These are phyloP conservation scores for Pseudonectria foliicola DNA, from an alignment of 2,329 filamentous ascomycete species.

Conservation along the genomic window DNA sequence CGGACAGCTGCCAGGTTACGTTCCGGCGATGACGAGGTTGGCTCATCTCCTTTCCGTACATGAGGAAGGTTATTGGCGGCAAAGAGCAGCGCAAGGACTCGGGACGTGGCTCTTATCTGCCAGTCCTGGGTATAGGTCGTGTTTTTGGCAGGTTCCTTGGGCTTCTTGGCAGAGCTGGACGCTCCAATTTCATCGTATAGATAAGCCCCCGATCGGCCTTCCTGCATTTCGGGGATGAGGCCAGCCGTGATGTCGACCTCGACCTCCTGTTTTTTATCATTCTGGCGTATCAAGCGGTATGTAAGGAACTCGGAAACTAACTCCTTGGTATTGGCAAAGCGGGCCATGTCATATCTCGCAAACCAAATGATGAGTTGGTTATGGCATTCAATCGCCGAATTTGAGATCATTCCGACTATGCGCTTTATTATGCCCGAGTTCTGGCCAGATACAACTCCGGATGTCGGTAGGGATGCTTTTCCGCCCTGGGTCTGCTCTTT, in stretches of 20 bases:
- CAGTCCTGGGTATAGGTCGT: conserved; percentile 74
- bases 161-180: conserved; percentile 43
- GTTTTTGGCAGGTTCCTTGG: conserved; percentile 47
- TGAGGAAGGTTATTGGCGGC: conserved; percentile 62
- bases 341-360: conserved; percentile 57
- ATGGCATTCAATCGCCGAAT: conserved; percentile 68
- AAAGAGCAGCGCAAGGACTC: conserved; percentile 74
- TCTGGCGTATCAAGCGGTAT: conserved; percentile 67
- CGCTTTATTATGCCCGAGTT: conserved; percentile 83
- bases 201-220: conserved; percentile 59
- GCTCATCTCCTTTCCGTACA: conserved; percentile 27
- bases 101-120: conserved; percentile 77
- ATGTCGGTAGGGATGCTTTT: conserved; percentile 19
- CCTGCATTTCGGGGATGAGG: conserved; percentile 66
- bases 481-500: conserved; percentile 14
- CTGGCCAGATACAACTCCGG: conserved; percentile 49
- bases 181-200: conserved; percentile 69
- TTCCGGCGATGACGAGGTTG: conserved; percentile 15
- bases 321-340: conserved; percentile 69
- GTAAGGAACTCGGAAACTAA: conserved; percentile 72
- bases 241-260: conserved; percentile 56
- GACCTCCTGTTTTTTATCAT: conserved; percentile 56
- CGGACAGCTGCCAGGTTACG: conserved; percentile 14
- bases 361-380: conserved; percentile 74
- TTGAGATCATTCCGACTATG: conserved; percentile 71